Conservation (phyloP, 129 eudicot species). For the Centella asiatica region DNA sequence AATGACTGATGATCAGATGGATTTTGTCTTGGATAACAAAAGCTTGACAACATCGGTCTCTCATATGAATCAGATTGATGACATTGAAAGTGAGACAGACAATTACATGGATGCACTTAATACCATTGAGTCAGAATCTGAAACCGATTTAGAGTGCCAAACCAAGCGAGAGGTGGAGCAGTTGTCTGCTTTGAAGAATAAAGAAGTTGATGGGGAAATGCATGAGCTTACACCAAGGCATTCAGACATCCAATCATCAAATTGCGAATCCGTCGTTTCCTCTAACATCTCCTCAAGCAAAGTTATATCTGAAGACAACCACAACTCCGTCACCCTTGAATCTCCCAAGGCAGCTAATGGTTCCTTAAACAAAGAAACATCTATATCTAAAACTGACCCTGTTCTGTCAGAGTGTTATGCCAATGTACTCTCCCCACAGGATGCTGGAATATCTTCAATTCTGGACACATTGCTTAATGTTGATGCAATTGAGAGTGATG, state of each 20-base stretch:
- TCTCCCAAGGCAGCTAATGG: slow-evolving; percentile 13
- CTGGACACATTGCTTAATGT: slow-evolving; percentile 19
- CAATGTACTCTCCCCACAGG: slow-evolving; percentile 14
- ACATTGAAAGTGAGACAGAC: slow-evolving; percentile 78
- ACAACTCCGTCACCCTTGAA: slow-evolving; percentile 14
- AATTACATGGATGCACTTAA: slow-evolving; percentile 78
- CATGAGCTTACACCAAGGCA: slow-evolving; percentile 8
- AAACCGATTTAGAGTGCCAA: slow-evolving; percentile 54
- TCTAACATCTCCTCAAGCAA: slow-evolving; percentile 13
- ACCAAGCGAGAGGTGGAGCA: slow-evolving; percentile 43
- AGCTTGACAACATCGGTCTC: slow-evolving; percentile 21
- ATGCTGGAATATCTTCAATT: slow-evolving; percentile 14
- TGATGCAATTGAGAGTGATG: slow-evolving; percentile 18
- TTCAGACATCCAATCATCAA: slow-evolving; percentile 24
- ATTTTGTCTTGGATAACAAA: slow-evolving; percentile 22
- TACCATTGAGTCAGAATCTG: slow-evolving; percentile 78
- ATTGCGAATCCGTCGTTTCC: slow-evolving; percentile 33
- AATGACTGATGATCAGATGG: slow-evolving; percentile 15
- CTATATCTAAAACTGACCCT: slow-evolving; percentile 17
- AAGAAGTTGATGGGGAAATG: slow-evolving; percentile 14
- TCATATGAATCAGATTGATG: slow-evolving; percentile 40
- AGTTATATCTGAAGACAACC: slow-evolving; percentile 3
- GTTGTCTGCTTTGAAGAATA: slow-evolving; percentile 21
- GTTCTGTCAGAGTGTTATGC: slow-evolving; percentile 6
- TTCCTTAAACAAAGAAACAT: slow-evolving; percentile 14